Base-by-base conservation (phyloP, 495 filamentous ascomycete species). In the Penicillium daleae region DNA sequence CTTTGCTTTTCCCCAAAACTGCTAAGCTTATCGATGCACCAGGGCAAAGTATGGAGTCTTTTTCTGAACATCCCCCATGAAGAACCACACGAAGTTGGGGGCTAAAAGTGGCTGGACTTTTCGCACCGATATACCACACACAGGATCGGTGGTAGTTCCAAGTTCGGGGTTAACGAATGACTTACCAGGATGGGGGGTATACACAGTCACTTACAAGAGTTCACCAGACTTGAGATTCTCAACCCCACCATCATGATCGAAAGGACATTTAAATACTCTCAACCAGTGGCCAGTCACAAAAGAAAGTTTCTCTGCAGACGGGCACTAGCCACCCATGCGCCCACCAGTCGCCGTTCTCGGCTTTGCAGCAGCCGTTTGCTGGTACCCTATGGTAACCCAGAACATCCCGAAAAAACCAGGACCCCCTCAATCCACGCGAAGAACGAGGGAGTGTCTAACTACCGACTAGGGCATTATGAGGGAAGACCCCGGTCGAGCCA, bases 301-400 rank as follows among this genome's bases (percentile, higher is more conserved):
- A 60, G 48, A 54, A 54, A 54, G 51, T 54, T 54, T 35, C n/a
- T 54, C 51, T 54, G 51, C 51, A 54, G 51, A 24, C 46, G 46
- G 51, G 51, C 51, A 54, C 51, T 54, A 54, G 31, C 51, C 33
- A 33, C 29, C 51, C 27, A 35, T 54, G 51, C 51, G 51, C 51
- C 51, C n/a, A 33, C 51, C 48, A 44, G 62, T 60, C 50, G 57
- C 62, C 57, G 62, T 64, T 60, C 50, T 60, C 57, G 56, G 61
- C 46, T 52, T 56, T 27, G 13, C 31, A 49, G 22, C 46, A 33
- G 22, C 62, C 57, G 57, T 60, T 56, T 22, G 17, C 49, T 60
- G 62, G 62, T 64, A 56, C 62, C 24, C 56, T 56, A 56, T 37
- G 31, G 31, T 17, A 54, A 24, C 35, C 42, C 42, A 46, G 42